Percentiles rank a stretch among this genome's conserved stretches.
Evolutionary conservation across 768 basidiomycete species (phyloP).

Genomic region (Amanita jacksonii): DNA sequence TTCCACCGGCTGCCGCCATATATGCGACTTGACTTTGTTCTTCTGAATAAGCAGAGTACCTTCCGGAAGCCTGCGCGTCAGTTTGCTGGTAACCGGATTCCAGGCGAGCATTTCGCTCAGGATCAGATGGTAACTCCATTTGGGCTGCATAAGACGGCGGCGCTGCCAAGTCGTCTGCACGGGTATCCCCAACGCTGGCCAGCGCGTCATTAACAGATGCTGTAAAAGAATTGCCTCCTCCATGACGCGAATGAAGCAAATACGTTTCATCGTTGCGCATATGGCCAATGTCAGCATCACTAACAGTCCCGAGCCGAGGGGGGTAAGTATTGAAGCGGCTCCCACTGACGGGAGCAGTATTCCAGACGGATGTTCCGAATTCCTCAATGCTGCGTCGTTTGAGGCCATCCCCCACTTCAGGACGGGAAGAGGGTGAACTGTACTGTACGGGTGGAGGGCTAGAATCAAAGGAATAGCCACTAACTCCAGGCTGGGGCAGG

Average conservation of each 20-base stretch:
- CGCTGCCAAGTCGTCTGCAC: neutral
- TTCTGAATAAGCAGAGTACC: constrained; percentile 26
- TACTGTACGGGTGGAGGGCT: constrained; percentile 11
- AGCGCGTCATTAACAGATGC: constrained; percentile 27
- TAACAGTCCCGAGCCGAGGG: constrained; percentile 13
- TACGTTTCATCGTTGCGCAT: constrained; percentile 22
- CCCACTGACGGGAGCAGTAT: constrained; percentile 20
- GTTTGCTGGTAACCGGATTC: neutral
- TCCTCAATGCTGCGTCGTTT: constrained; percentile 26
- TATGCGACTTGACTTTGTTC: neutral
- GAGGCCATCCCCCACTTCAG: constrained; percentile 5
- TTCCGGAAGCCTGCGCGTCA: constrained; percentile 15
- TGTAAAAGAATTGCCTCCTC: constrained; percentile 25
- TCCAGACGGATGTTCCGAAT: constrained; percentile 25
- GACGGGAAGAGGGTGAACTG: constrained; percentile 11
- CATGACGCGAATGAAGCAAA: constrained; percentile 13
- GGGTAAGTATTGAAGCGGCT: constrained; percentile 66
- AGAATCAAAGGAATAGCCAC: constrained; percentile 6
- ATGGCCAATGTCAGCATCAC: constrained; percentile 16
- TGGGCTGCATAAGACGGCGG: constrained; percentile 15
- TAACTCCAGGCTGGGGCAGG: too few species aligned
- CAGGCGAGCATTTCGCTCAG: neutral
- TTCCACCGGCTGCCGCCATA: neutral
- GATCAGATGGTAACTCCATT: constrained; percentile 11
- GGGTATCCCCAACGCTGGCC: neutral